Conservation (phyloP, 1,284 basidiomycete species). For the Apiotrichum montevideense region DNA sequence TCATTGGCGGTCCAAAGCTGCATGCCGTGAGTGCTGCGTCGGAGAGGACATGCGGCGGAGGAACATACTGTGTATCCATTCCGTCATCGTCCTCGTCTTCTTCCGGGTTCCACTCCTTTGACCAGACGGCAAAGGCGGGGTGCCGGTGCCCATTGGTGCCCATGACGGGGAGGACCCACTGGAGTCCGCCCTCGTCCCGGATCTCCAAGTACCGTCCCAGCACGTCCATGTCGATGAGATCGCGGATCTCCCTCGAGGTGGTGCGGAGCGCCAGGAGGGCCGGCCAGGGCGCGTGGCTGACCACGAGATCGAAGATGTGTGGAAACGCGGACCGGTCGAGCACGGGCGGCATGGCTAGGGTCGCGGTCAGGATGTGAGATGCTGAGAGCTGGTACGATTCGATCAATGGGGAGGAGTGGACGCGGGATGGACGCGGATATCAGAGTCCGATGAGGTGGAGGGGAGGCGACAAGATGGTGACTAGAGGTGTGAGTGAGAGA, state of each 20-base stretch:
- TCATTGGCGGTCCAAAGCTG: neutral
- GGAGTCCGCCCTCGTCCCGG: neutral
- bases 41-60: neutral
- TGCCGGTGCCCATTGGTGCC: neutral
- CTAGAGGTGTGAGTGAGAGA: no score
- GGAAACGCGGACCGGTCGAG: slow-evolving; percentile 4
- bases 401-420: no score
- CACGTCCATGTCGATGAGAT: neutral
- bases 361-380: neutral
- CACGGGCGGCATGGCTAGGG: neutral
- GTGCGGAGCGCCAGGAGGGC: neutral
- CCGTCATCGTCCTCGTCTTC: neutral
- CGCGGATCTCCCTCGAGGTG: neutral
- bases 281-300: neutral
- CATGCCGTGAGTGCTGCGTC: neutral
- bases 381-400: no score
- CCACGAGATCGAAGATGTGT: neutral
- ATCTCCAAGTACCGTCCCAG: neutral
- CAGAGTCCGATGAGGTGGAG: no score
- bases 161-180: neutral
- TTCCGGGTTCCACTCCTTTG: neutral
- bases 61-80: neutral
- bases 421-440: no score
- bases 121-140: slow-evolving; percentile 1
- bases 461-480: no score